Base-by-base conservation (phyloP, 805 yeast species). In the Candida broadrunensis region DNA sequence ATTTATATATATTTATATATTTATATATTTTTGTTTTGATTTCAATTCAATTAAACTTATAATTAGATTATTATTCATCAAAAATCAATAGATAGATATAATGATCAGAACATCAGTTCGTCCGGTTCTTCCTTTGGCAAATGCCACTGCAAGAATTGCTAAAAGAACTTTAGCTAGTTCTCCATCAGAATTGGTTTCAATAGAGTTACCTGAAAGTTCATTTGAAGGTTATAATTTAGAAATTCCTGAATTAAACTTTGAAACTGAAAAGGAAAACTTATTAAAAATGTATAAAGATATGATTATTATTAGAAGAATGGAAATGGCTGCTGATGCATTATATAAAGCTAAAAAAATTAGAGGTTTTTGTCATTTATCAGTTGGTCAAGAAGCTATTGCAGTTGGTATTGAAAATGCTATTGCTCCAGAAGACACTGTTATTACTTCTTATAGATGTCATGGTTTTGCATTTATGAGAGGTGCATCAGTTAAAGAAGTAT, bases 351-450 rank as follows among this genome's bases (percentile, higher is more conserved):
- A 93, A 78, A 89, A 91, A 74, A 90, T 93, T 61, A 82, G 98
- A 76, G 99, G 99, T 56, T 93, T 93, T 83, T 93, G 99, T 73
- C 99, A 93, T 71, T 80, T 93, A 74, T 87, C 97, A 12, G 89
- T 88, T 49, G 99, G 99, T 60, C 99, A 93, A 75, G 99, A 93
- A 75, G 99, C 99, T 49, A 81, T 93, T 70, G 97, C 99, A 48
- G 97, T 91, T 48, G 99, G 99, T 67, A 89, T 93, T 54, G 99
- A 93, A 76, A 80, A 85, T 59, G 98, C 99, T 55, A 85, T 89
- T 62, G 82, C 85, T 54, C 75, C 76, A 50, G 69, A 83, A 53
- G 99, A 93, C 70, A 78, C 95, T 49, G 81, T 93, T 51, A 93
- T 93, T 67, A 93, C 99, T 42, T 88, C 98, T 26, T 93, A 93